Percentiles rank a stretch among this genome's conserved stretches.
Conservation (phyloP, 78 protist species). For the Guillardia theta region DNA sequence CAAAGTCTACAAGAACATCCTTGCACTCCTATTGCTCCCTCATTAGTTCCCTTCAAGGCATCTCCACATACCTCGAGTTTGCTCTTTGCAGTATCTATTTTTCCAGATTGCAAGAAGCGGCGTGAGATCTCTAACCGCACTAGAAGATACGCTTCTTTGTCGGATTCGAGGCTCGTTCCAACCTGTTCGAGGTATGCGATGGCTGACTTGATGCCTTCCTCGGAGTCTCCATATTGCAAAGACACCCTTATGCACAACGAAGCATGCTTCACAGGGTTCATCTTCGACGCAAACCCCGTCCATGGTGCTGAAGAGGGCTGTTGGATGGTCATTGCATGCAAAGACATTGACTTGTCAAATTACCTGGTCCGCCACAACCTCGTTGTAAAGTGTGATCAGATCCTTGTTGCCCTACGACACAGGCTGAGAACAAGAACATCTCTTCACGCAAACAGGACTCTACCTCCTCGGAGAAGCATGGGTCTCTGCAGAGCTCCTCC, state of each 20-base stretch:
- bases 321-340: too few relatives aligned
- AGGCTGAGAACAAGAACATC: too few relatives aligned
- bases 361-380: neutral
- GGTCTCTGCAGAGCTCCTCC: conserved; percentile 13
- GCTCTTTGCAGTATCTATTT: neutral
- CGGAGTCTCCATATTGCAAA: neutral
- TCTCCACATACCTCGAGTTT: neutral
- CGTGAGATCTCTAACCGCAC: neutral
- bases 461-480: neutral
- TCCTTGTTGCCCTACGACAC: neutral
- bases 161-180: neutral
- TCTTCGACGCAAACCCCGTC: neutral
- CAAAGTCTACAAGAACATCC: neutral
- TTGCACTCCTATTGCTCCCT: neutral
- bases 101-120: neutral
- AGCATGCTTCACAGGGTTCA: neutral
- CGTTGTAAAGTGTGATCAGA: neutral
- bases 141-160: neutral
- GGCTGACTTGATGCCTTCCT: neutral
- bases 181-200: neutral
- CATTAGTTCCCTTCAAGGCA: too few relatives aligned
- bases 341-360: too few relatives aligned
- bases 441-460: too few relatives aligned
- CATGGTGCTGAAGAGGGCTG: neutral
- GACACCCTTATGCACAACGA: neutral